Evolutionary conservation across 1,284 basidiomycete species (phyloP), one percentile per base, ranked within the genome.

Genomic region (Rhodofomes roseus): DNA sequence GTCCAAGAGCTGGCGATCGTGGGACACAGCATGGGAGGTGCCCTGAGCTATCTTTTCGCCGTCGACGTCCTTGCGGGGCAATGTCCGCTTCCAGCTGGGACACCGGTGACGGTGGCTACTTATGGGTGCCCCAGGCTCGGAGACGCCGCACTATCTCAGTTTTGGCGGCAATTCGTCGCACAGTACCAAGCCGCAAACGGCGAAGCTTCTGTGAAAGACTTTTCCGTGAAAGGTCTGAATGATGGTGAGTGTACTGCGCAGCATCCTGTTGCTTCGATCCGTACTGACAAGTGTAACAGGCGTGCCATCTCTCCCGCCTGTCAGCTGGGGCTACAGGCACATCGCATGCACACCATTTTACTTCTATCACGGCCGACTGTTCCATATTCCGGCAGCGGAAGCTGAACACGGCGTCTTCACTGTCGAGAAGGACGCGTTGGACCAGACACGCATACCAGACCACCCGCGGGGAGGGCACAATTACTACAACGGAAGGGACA

Each of bases 381-480:
- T 81, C 62, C 72, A 68, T 34, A 71, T 80, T 4, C 82, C 83
- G 12, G 48, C 69, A 4, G 72, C 74, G 1, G 78, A 83, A 65
- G 69, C 68, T 48, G 82, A 84, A 62, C 73, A 78, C 60, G 71
- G 79, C 6, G 61, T 78, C 11, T 84, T 84, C 68, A 69, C 62
- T 48, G 68, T 73, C 16, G 62, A 73, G 29, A 60, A 66, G 22
- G 63, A 68, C 34, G 70, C 72, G 20, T 48, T 63, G 31, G 54
- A 62, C 25, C 37, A 43, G n/a, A 55, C 60, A 11, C 34, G 51
- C 41, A 31, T 53, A 7, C 60, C 61, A 9, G 55, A 63, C 11
- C 59, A 64, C 54, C 81, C 82, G 20, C 72, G 74, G 34, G 83
- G 82, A 14, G 83, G 83, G 4, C 83, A 86, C 67, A 84, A 84